Percentiles rank a stretch among this genome's conserved stretches.
phyloP scores from a whole-genome alignment of 2,329 filamentous ascomycete genomes.

The Alternaria arborescens region DNA sequence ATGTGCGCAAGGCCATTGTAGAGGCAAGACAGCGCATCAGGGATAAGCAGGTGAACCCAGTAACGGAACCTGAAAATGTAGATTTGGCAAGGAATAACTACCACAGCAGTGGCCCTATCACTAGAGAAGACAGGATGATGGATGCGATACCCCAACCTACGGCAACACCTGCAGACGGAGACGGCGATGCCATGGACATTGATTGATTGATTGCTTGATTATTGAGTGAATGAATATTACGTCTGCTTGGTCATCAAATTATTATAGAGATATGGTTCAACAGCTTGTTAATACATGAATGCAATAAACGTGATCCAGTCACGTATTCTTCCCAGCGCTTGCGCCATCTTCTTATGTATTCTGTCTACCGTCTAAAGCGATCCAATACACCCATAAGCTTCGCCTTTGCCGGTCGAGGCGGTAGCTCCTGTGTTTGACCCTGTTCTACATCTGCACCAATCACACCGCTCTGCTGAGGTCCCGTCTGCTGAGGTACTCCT shows the following conservation, averaged over 20 bases:
- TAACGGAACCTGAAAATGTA: constrained; percentile 39
- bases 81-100: constrained; percentile 8
- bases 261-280: not conserved
- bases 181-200: constrained; percentile 74
- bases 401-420: constrained; percentile 44
- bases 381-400: constrained; percentile 39
- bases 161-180: constrained; percentile 33
- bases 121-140: not conserved
- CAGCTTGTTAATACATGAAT: not conserved
- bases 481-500: constrained; percentile 14
- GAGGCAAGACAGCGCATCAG: constrained; percentile 76
- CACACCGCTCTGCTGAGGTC: constrained; percentile 42
- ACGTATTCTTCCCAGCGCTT: not conserved
- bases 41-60: constrained; percentile 61
- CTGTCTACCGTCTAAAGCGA: constrained; percentile 37
- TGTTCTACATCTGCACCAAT: constrained; percentile 33
- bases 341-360: not conserved
- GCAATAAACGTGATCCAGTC: constrained; percentile 6
- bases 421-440: constrained; percentile 28
- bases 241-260: constrained; percentile 6
- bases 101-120: not conserved
- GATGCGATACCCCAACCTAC: constrained; percentile 17
- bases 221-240: not conserved
- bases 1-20: constrained; percentile 82
- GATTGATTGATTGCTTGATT: constrained; percentile 52